phyloP scores from a whole-genome alignment of 495 filamentous ascomycete species.

The Talaromyces proteolyticus region DNA sequence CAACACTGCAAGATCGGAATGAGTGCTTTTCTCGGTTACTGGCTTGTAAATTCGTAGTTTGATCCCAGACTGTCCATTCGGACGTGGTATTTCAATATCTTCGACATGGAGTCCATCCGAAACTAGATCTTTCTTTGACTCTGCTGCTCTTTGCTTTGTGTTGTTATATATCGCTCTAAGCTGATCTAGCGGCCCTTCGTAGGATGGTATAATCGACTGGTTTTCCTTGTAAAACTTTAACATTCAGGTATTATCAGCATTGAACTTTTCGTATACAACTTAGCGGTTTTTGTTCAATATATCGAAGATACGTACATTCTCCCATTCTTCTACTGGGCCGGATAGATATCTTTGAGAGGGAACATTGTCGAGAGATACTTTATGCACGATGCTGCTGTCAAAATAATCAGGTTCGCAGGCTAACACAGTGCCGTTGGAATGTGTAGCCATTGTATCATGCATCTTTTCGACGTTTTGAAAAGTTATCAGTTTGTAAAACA shows the following conservation, averaged over 20 bases:
- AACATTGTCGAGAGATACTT: background rate
- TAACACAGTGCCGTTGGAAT: background rate
- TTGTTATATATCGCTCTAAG: slow-evolving; percentile 2
- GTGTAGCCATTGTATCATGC: background rate
- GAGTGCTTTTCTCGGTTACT: background rate
- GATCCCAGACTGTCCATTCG: background rate
- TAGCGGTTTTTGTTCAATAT: no score
- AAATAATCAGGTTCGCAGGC: background rate
- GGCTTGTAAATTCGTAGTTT: slow-evolving; percentile 4
- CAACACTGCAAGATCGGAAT: background rate
- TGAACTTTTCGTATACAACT: background rate
- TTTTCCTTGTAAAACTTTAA: slow-evolving; percentile 3
- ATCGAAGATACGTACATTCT: background rate
- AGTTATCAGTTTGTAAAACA: background rate
- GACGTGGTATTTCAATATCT: slow-evolving; percentile 1
- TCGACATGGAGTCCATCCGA: background rate
- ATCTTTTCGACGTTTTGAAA: background rate
- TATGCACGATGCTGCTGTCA: background rate
- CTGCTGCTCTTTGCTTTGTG: background rate
- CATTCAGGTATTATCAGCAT: background rate
- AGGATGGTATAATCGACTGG: slow-evolving; percentile 1
- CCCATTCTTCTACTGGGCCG: slow-evolving; percentile 1
- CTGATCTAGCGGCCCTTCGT: slow-evolving; percentile 1
- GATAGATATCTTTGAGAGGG: slow-evolving; percentile 2
- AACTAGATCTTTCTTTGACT: background rate